Conservation (phyloP, 371 early-diverging fungal genomes). For the Mortierella sp. region DNA sequence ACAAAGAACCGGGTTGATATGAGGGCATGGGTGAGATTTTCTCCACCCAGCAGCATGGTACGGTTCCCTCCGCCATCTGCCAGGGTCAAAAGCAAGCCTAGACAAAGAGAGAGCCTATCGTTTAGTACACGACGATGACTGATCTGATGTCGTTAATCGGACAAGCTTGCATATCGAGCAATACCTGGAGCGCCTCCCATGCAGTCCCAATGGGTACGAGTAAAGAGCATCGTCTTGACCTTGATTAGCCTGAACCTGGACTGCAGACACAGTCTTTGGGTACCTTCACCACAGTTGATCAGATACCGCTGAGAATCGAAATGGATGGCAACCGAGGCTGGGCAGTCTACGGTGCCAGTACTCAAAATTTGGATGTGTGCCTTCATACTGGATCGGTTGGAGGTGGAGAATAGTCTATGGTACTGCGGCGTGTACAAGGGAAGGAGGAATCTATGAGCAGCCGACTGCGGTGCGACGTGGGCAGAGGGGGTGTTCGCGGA, state of each 20-base stretch:
- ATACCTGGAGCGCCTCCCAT: slow-evolving; percentile 92
- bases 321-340: slow-evolving; percentile 81
- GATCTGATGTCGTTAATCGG: not conserved
- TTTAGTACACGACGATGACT: not conserved
- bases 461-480: not conserved
- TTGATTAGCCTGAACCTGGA: slow-evolving; percentile 76
- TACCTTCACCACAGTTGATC: slow-evolving; percentile 96
- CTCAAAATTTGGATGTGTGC: slow-evolving; percentile 81
- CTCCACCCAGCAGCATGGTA: slow-evolving; percentile 75
- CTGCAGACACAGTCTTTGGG: slow-evolving; percentile 87
- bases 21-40: slow-evolving; percentile 83
- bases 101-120: not conserved
- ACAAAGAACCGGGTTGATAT: slow-evolving; percentile 87
- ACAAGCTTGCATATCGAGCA: not conserved
- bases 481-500: not conserved
- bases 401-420: slow-evolving; percentile 30
- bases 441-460: not conserved
- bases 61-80: slow-evolving; percentile 78
- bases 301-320: slow-evolving; percentile 87
- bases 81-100: slow-evolving; percentile 90
- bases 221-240: slow-evolving; percentile 80
- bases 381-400: slow-evolving; percentile 70
- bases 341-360: slow-evolving; percentile 73
- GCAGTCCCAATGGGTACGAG: slow-evolving; percentile 81
- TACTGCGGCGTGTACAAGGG: not conserved